Evolutionary conservation across 177 flowering plant genomes (phyloP).

Genomic region (Vitis hybrid): DNA sequence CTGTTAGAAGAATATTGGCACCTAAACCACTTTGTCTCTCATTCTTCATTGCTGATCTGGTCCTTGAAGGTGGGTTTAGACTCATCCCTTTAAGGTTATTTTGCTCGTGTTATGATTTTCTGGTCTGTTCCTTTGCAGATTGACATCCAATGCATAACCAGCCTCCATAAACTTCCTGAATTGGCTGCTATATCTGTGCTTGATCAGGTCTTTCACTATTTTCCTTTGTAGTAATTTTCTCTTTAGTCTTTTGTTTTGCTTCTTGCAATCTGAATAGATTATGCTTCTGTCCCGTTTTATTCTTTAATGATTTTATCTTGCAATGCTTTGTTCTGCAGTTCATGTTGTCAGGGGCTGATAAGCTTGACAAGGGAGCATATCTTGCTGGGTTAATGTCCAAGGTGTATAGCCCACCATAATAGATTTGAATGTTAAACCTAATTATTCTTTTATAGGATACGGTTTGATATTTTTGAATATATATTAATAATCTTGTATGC

Average conservation of each 20-base stretch:
- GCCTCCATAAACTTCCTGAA: conserved; percentile 38
- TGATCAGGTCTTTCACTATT: conserved; percentile 33
- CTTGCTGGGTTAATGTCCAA: conserved; percentile 32
- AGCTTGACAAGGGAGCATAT: conserved; percentile 30
- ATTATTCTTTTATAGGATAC: neutral
- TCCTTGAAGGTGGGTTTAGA: too few species aligned
- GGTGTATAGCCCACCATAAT: conserved; percentile 15
- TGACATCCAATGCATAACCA: conserved; percentile 26
- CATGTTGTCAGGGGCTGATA: conserved; percentile 35
- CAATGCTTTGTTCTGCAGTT: conserved; percentile 26
- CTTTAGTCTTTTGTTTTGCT: neutral
- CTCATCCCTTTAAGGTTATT: too few species aligned
- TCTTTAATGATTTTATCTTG: neutral
- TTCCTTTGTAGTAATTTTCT: neutral
- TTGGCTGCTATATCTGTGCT: conserved; percentile 39
- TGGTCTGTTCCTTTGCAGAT: conserved; percentile 24
- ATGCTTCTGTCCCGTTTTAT: neutral
- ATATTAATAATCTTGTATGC: too few species aligned
- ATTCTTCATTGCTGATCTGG: too few species aligned
- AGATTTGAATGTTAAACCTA: neutral
- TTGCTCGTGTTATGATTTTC: neutral
- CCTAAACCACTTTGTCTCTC: too few species aligned
- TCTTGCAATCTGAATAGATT: too few species aligned
- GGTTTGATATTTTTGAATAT: too few species aligned
- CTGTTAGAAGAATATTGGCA: too few species aligned